A percentile compares a stretch with the other conserved stretches of the same genome.
phyloP scores from a whole-genome alignment of 345 rosid genomes.

The Clausena lansium region DNA sequence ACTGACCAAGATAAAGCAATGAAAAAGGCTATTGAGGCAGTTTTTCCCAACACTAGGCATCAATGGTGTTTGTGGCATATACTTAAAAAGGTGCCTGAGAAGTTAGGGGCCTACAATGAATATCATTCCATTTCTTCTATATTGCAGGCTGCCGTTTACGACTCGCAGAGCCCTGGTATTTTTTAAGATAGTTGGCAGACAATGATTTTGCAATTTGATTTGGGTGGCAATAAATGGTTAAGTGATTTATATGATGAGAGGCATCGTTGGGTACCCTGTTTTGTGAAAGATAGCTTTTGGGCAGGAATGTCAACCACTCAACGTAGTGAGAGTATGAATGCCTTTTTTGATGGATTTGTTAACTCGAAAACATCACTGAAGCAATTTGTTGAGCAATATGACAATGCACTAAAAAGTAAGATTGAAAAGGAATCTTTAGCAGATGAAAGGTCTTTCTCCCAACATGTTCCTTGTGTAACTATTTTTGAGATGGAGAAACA shows the following conservation, averaged over 20 bases:
- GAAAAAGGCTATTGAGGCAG: not conserved
- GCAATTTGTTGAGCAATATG: not conserved
- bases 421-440: not conserved
- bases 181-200: not conserved
- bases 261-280: rapidly evolving
- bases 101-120: not conserved
- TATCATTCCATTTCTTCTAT: not conserved
- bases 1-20: not conserved
- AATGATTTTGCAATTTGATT: not conserved
- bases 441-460: not conserved
- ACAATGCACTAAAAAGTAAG: not conserved
- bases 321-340: too few species aligned
- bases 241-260: not conserved
- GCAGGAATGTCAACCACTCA: not conserved
- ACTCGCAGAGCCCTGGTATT: not conserved
- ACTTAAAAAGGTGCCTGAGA: not conserved
- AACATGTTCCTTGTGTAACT: not conserved
- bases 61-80: not conserved
- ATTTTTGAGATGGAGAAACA: not conserved
- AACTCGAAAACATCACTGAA: not conserved
- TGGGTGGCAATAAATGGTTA: not conserved
- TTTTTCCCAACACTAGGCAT: not conserved
- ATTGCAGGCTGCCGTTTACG: not conserved
- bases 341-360: not conserved
- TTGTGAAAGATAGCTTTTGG: not conserved